Evolutionary conservation across 2,329 filamentous ascomycete genomes (phyloP), one percentile per base, ranked within the genome.

Genomic region (Nigrograna mackinnonii): DNA sequence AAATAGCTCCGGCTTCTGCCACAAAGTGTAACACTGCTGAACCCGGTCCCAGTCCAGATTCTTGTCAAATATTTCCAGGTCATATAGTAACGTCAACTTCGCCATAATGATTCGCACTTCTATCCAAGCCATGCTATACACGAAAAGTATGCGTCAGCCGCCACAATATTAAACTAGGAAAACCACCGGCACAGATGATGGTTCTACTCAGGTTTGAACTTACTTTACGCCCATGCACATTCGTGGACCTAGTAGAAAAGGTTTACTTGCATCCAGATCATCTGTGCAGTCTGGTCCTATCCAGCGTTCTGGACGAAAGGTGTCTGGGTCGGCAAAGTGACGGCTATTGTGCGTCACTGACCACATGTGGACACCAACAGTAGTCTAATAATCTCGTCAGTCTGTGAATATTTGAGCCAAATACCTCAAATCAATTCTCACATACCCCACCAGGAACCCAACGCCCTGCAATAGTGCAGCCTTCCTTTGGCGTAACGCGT

Each of bases 381-480:
- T 28, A 9, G 24, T 28, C 24, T 28, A n/a, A 9, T 28, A 9
- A 28, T n/a, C 9, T 28, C n/a, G n/a, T 11, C 41, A 24, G 42
- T 14, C 19, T 14, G 13, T n/a, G 17, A 22, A 21, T 37, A 13
- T 6, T 2, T 28, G 34, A 39, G 36, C 12, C 9, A 11, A 35
- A 12, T 14, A 16, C 17, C 4, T 12, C 24, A 9, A 9, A 24
- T 20, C 14, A 5, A 26, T 6, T 20, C 33, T 19, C 9, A 50
- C 49, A 43, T 49, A 58, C 46, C 14, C 49, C 52, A 22, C 28
- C 40, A 28, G 67, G 66, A 21, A 72, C 48, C 33, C 37, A 58
- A 6, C 57, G 6, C 4, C 62, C 69, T 39, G 60, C 56, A 13
- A 72, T 56, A 1, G 56, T 32, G 5, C 54, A 50, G 5, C 68